Conservation (phyloP, 1,284 basidiomycete genomes). For the Cystobasidium sp. region DNA sequence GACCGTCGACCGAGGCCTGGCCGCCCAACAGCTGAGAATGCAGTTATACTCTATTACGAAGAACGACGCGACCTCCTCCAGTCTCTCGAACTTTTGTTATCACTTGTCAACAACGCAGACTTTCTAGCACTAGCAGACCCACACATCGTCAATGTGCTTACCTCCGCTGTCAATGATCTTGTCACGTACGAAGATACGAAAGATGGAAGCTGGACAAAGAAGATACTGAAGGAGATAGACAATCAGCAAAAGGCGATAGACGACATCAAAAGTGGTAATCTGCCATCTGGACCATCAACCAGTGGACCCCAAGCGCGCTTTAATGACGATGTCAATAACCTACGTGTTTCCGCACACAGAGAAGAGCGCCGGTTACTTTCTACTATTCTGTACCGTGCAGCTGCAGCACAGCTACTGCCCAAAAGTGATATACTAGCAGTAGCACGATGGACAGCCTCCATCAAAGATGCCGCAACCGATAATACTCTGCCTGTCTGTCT, state of each 20-base stretch:
- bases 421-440: constrained; percentile 37
- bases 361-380: constrained; percentile 72
- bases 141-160: constrained; percentile 48
- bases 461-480: constrained; percentile 16
- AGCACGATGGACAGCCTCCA: constrained; percentile 16
- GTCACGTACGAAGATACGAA: constrained; percentile 51
- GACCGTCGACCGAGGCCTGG: constrained; percentile 64
- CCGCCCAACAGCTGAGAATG: constrained; percentile 64
- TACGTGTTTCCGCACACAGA: constrained; percentile 70
- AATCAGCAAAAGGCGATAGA: constrained; percentile 49
- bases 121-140: constrained; percentile 50
- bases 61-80: constrained; percentile 70
- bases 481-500: constrained; percentile 60
- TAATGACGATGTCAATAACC: constrained; percentile 68
- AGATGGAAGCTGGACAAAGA: constrained; percentile 61
- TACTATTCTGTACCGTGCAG: constrained; percentile 60
- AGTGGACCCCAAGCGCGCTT: constrained; percentile 62
- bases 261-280: constrained; percentile 57
- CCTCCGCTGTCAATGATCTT: constrained; percentile 48
- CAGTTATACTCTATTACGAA: constrained; percentile 69
- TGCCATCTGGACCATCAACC: constrained; percentile 57
- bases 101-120: constrained; percentile 43
- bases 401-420: constrained; percentile 22
- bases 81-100: constrained; percentile 65
- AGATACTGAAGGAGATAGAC: constrained; percentile 69